phyloP scores from a whole-genome alignment of 768 basidiomycete species.

The Sarcodon sp. region DNA sequence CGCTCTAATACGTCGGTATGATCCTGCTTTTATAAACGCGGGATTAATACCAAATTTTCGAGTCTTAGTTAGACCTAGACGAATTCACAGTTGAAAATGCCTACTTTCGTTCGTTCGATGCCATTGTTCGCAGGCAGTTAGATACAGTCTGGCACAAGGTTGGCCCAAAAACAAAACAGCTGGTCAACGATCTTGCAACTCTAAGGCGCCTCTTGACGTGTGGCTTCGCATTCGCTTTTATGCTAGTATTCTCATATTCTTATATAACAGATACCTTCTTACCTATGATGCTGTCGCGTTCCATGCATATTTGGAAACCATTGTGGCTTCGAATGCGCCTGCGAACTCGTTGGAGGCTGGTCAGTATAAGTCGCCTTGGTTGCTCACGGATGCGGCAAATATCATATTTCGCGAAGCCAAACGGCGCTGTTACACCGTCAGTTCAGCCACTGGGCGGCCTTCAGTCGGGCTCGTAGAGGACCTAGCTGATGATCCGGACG shows the following conservation, averaged over 20 bases:
- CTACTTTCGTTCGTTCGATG: constrained; percentile 88
- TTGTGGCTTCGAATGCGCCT: constrained; percentile 51
- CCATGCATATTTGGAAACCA: constrained; percentile 82
- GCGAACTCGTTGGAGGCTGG: constrained; percentile 37
- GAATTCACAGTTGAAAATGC: constrained; percentile 88
- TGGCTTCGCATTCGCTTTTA: constrained; percentile 12
- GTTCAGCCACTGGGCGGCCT: constrained; percentile 15
- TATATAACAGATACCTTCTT: constrained; percentile 53
- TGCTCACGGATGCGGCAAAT: constrained; percentile 86
- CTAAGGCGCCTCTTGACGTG: constrained; percentile 75
- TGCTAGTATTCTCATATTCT: background rate
- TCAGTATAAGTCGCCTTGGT: constrained; percentile 75
- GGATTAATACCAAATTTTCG: background rate
- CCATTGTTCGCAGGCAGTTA: constrained; percentile 76
- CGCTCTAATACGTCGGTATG: constrained; percentile 65
- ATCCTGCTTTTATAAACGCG: background rate
- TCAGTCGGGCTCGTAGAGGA: constrained; percentile 20
- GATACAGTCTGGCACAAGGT: constrained; percentile 97
- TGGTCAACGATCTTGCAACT: constrained; percentile 79
- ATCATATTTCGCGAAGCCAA: constrained; percentile 73
- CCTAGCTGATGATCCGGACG: constrained; percentile 51
- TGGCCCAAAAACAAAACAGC: constrained; percentile 81
- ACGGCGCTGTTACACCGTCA: constrained; percentile 63
- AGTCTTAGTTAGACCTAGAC: constrained; percentile 77
- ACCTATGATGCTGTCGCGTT: constrained; percentile 88